A percentile compares a stretch with the other conserved stretches of the same genome.
These are phyloP conservation scores for Letharia columbiana DNA, from an alignment of 495 filamentous ascomycete genomes.

Conservation along the genomic window DNA sequence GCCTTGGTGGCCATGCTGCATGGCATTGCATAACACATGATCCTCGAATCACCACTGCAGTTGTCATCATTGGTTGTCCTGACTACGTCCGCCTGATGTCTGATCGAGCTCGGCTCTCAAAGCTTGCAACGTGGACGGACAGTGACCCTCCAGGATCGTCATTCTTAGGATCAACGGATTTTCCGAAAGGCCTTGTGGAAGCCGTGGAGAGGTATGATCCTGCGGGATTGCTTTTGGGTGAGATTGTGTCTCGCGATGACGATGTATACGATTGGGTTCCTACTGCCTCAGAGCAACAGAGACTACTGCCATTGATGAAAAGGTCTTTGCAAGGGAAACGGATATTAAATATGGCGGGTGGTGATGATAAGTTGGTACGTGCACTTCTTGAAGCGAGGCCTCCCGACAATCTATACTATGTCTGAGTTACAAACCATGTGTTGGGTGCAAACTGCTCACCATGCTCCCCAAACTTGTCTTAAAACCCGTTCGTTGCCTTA, in stretches of 20 bases:
- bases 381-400: no score
- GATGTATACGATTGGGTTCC: conserved; percentile 27
- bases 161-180: conserved; percentile 69
- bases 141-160: conserved; percentile 45
- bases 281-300: conserved; percentile 36
- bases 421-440: no score
- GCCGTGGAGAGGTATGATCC: conserved; percentile 59
- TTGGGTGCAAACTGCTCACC: no score
- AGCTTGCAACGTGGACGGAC: conserved; percentile 51
- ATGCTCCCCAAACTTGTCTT: no score
- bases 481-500: no score
- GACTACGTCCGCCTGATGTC: conserved; percentile 74
- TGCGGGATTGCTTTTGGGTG: conserved; percentile 55
- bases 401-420: no score
- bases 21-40: conserved; percentile 78
- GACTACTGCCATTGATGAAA: conserved; percentile 35
- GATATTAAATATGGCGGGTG: conserved; percentile 70
- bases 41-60: conserved; percentile 61
- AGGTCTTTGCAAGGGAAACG: conserved; percentile 58
- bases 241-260: conserved; percentile 28
- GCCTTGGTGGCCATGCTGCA: conserved; percentile 78
- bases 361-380: conserved; percentile 59
- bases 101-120: conserved; percentile 68
- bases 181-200: conserved; percentile 57
- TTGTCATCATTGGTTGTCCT: conserved; percentile 80